phyloP scores from a whole-genome alignment of 768 basidiomycete species.

The Leccinum subgranulosum region DNA sequence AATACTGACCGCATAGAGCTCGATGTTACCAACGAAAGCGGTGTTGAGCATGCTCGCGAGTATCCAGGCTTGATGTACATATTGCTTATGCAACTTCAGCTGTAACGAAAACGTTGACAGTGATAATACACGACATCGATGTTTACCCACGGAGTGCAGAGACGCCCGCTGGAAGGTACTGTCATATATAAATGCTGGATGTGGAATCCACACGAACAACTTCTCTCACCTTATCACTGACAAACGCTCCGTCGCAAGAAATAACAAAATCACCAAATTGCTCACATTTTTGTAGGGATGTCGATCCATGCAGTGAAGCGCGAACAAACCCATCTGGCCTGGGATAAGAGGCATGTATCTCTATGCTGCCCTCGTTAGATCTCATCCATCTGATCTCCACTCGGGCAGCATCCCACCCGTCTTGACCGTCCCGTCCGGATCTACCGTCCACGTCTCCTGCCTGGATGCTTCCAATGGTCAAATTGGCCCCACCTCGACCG shows the following conservation, averaged over 20 bases:
- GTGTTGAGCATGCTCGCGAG: no score
- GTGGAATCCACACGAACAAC: background rate
- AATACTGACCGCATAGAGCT: no score
- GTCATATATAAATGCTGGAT: background rate
- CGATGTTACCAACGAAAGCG: no score
- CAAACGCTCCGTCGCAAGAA: background rate
- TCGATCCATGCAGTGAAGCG: conserved; percentile 57
- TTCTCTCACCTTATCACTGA: background rate
- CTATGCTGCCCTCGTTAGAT: background rate
- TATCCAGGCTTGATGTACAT: no score
- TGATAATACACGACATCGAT: background rate
- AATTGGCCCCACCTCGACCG: conserved; percentile 43
- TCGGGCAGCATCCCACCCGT: conserved; percentile 47
- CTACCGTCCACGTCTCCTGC: conserved; percentile 55
- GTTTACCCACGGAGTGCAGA: background rate
- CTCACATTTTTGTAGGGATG: conserved; percentile 13
- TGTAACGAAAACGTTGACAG: no score
- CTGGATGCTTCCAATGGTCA: conserved; percentile 65
- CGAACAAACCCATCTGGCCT: conserved; percentile 51
- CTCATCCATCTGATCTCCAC: background rate
- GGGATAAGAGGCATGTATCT: conserved; percentile 52
- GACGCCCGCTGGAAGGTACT: background rate
- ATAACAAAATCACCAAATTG: background rate
- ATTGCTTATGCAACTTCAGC: no score
- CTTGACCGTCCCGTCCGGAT: conserved; percentile 49